phyloP scores from a whole-genome alignment of 163 green algal species.

The Trebouxia gelatinosa region DNA sequence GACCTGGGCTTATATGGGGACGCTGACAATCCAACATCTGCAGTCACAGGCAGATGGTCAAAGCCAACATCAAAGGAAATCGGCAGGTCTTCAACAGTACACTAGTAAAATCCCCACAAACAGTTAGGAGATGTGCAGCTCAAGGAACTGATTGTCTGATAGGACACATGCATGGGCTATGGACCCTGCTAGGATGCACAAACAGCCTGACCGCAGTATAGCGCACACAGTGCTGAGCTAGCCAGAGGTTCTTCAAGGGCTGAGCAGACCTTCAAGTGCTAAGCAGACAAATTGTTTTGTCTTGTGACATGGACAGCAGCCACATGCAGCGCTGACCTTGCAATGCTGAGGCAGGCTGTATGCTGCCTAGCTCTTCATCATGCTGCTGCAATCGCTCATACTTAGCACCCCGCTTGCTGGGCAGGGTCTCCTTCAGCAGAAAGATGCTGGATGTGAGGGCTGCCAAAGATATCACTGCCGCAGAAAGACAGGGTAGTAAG shows the following conservation, averaged over 20 bases:
- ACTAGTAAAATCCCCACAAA: no score
- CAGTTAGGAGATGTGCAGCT: no score
- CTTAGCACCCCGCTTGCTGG: conserved; percentile 1
- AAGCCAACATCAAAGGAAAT: no score
- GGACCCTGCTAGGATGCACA: neutral
- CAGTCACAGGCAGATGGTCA: neutral
- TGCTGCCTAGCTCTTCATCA: neutral
- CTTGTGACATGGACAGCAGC: no score
- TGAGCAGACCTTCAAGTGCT: no score
- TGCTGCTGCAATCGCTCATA: neutral
- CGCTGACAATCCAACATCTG: neutral
- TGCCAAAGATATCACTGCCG: conserved; percentile 29
- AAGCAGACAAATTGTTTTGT: neutral
- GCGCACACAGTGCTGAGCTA: no score
- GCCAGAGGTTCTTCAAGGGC: no score
- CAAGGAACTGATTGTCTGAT: neutral
- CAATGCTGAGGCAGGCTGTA: neutral
- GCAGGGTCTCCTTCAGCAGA: conserved; percentile 47
- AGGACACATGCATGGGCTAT: neutral
- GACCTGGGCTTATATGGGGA: neutral
- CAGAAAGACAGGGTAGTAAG: conserved; percentile 52
- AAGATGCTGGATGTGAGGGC: conserved; percentile 32
- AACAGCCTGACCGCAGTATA: no score
- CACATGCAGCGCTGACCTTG: neutral
- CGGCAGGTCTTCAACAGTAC: no score